Base-by-base conservation (phyloP, 768 basidiomycete genomes). In the Mycena kentingensis region DNA sequence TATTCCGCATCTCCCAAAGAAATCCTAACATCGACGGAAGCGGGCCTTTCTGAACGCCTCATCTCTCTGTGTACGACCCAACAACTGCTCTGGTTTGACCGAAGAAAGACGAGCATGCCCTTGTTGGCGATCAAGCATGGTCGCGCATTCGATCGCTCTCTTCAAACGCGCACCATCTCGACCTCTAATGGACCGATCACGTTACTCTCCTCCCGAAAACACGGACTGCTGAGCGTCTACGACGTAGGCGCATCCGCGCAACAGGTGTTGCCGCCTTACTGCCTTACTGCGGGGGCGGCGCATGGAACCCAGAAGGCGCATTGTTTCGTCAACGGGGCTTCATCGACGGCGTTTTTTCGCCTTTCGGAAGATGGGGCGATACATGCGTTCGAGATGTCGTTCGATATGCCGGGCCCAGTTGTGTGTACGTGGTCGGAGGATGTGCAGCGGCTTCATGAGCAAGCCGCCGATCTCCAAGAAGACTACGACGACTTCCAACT, bases 61-160 rank as follows among this genome's bases (percentile, higher is more conserved):
- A 61, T 84, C 26, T 77, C 79, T 3, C 57, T 88, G 3, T 77
- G 76, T 26, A 82, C 88, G 1, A 91, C 87, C 1, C 72, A 70
- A 1, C 76, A 85, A 38, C 60, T 91, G 15, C 57, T 85, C 13
- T 92, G 90, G 89, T 64, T 91, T 25, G 90, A 93, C 61, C 70
- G 74, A 25, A 79, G 89, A 27, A 78, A 75, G 60, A 67, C 77
- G n/a, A 64, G 64, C 21, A 80, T 70, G 52, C 86, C 88, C 5
- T 62, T 91, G 3, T 58, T 92, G 8, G 80, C 77, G 3, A 78
- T 78, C 58, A 80, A 76, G 48, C 90, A 93, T 65, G 70, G 75
- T 42, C 75, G 88, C 18, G 71, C 76, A 31, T 76, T 70, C 42
- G 89, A 92, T 63, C 77, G 81, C 18, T 81, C 80, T 3, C 74